Base-by-base conservation (phyloP, 345 rosid genomes). In the Eucalyptus erythrocorys region DNA sequence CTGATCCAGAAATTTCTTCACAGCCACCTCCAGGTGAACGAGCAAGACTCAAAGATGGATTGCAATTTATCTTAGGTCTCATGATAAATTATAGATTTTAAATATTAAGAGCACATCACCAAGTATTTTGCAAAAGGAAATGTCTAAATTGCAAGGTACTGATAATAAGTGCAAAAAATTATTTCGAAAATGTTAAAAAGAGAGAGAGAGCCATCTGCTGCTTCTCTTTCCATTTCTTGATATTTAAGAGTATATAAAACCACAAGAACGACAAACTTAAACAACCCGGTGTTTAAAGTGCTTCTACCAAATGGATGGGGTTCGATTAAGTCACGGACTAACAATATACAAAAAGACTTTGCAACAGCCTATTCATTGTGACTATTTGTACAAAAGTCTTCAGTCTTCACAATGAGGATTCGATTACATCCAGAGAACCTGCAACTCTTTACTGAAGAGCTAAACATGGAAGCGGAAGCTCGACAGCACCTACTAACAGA, bases 1-100 rank as follows among this genome's bases (percentile, higher is more conserved):
- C 93, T 97, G 99, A 90, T 98, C 99, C 91, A 95, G 91, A 92
- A 97, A 97, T 93, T 97, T 98, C 95, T 97, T 98, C 88, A 97
- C 99, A 37, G 99, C 99, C 88, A 97, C 99, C 95, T 98, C 99
- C 99, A 95, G 94, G 34, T 87, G 21, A 85, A 34, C 24, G 4
- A 68, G 42, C 30, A 50, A 50, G 87, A 50, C 13, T 17, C 32
- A 34, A n/a, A 47, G 9, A 48, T 55, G n/a, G 3, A 16, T 50
- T 49, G 87, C 10, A 10, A 24, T 57, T 48, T 24, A 14, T 17
- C 8, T 16, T 50, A 2, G 53, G 87, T 50, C n/a, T 48, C 30
- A 32, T 21, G 87, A 34, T 17, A 16, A 1, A 19, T 32, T 10
- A 68, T 17, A 68, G 42, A 68, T 32, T 68, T 66, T 32, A 32